Percentiles rank a stretch among this genome's conserved stretches.
Evolutionary conservation across 2,329 filamentous ascomycete species (phyloP).

Genomic region (Diaporthe ampelina): DNA sequence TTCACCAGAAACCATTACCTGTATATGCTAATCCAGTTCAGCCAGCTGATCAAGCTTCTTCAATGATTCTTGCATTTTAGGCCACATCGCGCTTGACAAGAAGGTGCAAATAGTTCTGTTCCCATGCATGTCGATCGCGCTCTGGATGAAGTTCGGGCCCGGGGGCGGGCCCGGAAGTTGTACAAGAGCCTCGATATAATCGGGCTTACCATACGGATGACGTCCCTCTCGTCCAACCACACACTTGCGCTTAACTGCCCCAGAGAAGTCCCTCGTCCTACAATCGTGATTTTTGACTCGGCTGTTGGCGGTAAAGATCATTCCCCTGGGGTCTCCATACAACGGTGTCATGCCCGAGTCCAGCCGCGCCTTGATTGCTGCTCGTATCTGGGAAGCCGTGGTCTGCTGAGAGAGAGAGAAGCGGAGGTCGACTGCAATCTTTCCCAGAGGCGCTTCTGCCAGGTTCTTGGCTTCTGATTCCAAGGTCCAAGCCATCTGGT

Average conservation of each 20-base stretch:
- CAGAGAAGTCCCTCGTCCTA: neutral
- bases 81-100: constrained; percentile 1
- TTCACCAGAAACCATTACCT: neutral
- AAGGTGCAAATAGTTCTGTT: constrained; percentile 6
- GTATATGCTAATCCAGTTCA: neutral
- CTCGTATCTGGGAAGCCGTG: too few relatives aligned
- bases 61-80: neutral
- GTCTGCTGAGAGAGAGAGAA: too few relatives aligned
- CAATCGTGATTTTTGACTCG: too few relatives aligned
- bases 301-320: too few relatives aligned
- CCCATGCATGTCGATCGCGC: neutral
- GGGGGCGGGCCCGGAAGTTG: neutral
- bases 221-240: too few relatives aligned
- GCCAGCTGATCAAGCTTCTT: neutral
- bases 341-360: too few relatives aligned
- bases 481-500: too few relatives aligned
- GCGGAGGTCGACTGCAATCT: too few relatives aligned
- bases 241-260: neutral
- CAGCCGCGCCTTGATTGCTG: too few relatives aligned
- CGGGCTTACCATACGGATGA: neutral
- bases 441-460: too few relatives aligned
- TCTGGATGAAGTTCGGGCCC: neutral
- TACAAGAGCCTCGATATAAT: neutral
- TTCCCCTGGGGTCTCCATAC: too few relatives aligned
- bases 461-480: too few relatives aligned